Conservation (phyloP, 2,329 filamentous ascomycete genomes). For the Penicillium sp. region DNA sequence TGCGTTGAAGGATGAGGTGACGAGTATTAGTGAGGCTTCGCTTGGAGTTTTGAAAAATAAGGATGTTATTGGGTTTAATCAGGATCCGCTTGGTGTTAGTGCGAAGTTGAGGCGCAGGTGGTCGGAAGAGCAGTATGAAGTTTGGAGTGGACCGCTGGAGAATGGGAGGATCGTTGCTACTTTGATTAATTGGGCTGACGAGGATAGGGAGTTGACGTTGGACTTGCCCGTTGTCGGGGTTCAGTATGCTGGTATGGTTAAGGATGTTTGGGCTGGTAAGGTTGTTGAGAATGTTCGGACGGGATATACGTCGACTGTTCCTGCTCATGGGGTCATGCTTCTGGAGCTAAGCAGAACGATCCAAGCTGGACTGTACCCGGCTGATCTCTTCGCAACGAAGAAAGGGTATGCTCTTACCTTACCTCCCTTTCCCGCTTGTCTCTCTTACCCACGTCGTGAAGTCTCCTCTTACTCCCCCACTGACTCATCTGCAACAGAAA, state of each 20-base stretch:
- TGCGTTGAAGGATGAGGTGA: conserved; percentile 36
- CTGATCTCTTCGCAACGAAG: conserved; percentile 12
- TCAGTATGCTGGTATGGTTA: conserved; percentile 34
- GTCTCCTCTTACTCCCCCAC: background rate
- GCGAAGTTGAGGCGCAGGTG: conserved; percentile 51
- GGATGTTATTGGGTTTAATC: conserved; percentile 58
- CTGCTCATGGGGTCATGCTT: conserved; percentile 32
- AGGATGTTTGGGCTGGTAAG: conserved; percentile 30
- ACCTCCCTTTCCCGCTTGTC: background rate
- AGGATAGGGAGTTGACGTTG: conserved; percentile 43
- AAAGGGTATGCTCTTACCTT: conserved; percentile 15
- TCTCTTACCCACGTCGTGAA: accelerated
- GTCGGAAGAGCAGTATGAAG: conserved; percentile 51
- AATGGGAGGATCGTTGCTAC: conserved; percentile 46
- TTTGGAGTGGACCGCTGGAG: conserved; percentile 52
- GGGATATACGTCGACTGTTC: conserved; percentile 25
- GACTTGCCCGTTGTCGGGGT: conserved; percentile 45
- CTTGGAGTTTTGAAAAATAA: conserved; percentile 50
- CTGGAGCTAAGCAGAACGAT: conserved; percentile 30
- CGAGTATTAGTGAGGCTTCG: conserved; percentile 40
- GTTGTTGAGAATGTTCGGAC: conserved; percentile 21
- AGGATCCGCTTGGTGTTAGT: conserved; percentile 54
- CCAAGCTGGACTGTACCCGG: conserved; percentile 22
- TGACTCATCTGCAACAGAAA: conserved; percentile 3
- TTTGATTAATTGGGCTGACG: conserved; percentile 52